Evolutionary conservation across 208 protist genomes (phyloP).

Genomic region (Trypanosoma vivax): DNA sequence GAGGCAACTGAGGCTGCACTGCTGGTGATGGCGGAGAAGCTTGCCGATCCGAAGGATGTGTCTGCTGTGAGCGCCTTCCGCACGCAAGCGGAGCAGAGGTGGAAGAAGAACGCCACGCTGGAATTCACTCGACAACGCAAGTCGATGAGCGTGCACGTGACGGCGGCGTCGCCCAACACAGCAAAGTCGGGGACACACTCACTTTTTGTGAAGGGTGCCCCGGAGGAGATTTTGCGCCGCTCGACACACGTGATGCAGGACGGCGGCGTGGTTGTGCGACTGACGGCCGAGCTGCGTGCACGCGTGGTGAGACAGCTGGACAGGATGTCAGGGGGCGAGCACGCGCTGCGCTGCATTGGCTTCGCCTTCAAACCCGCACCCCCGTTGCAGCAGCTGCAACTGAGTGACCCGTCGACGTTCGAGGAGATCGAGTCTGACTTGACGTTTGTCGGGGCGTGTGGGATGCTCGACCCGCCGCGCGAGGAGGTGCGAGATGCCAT

Average conservation of each 20-base stretch:
- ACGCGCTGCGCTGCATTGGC: slow-evolving; percentile 76
- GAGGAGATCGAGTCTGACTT: slow-evolving; percentile 75
- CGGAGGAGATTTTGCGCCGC: slow-evolving; percentile 89
- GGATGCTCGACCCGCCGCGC: slow-evolving; percentile 94
- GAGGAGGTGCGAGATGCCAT: slow-evolving; percentile 89
- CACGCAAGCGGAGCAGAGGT: slow-evolving; percentile 18
- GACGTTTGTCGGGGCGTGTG: slow-evolving; percentile 85
- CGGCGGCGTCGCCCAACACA: slow-evolving; percentile 26
- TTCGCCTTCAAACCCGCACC: slow-evolving; percentile 60
- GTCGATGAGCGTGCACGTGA: slow-evolving; percentile 91
- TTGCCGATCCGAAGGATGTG: slow-evolving; percentile 27
- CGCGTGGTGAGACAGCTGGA: slow-evolving; percentile 36
- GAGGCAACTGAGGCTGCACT: slow-evolving; percentile 91
- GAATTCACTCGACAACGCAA: slow-evolving; percentile 94
- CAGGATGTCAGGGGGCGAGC: slow-evolving; percentile 39
- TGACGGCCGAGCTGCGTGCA: slow-evolving; percentile 23
- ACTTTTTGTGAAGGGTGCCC: slow-evolving; percentile 94
- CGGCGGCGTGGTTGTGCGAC: slow-evolving; percentile 34
- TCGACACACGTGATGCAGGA: slow-evolving; percentile 58
- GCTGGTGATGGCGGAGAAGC: slow-evolving; percentile 88
- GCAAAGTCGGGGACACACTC: slow-evolving; percentile 12
- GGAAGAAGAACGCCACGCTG: slow-evolving; percentile 73
- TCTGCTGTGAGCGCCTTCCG: slow-evolving; percentile 23
- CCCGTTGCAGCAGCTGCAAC: slow-evolving; percentile 24
- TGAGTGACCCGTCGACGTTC: slow-evolving; percentile 60